Conservation (phyloP, 1,284 basidiomycete genomes). For the Apiotrichum akiyoshidainum region DNA sequence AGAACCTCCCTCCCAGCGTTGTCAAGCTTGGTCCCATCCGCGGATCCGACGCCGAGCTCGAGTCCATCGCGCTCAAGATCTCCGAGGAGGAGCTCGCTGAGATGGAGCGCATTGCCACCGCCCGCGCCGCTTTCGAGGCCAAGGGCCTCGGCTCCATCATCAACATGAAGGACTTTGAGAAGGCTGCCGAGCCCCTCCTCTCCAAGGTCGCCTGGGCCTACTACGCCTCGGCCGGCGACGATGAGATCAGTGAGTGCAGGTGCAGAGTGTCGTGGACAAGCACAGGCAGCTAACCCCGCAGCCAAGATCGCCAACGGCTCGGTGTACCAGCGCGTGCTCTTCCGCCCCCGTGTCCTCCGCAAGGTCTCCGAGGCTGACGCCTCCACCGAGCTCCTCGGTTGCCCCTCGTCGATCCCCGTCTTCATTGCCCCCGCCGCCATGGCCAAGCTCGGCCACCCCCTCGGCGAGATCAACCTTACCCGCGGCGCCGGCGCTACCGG, state of each 20-base stretch:
- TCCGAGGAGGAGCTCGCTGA: conserved; percentile 39
- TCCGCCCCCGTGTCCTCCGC: conserved; percentile 73
- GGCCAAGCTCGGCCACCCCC: conserved; percentile 84
- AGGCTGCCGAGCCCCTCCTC: conserved; percentile 59
- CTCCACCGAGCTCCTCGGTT: conserved; percentile 72
- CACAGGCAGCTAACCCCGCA: conserved; percentile 10
- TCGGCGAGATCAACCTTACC: conserved; percentile 81
- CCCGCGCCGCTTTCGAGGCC: conserved; percentile 39
- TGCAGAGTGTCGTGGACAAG: no score
- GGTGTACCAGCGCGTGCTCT: conserved; percentile 75
- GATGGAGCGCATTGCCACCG: conserved; percentile 30
- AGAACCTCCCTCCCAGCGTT: conserved; percentile 40
- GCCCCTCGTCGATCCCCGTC: conserved; percentile 69
- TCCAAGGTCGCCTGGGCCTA: conserved; percentile 73
- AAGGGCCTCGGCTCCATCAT: conserved; percentile 40
- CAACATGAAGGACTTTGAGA: conserved; percentile 53
- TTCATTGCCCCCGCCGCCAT: conserved; percentile 82
- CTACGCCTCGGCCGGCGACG: conserved; percentile 77
- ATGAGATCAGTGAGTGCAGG: conserved; percentile 68
- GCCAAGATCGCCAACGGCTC: conserved; percentile 61
- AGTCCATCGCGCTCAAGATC: conserved; percentile 34
- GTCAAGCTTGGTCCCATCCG: conserved; percentile 29
- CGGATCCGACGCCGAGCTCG: conserved; percentile 34
- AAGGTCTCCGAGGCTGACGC: conserved; percentile 67
- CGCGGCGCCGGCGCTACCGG: conserved; percentile 65